Conservation (phyloP, 2,329 filamentous ascomycete genomes). For the Mycogone perniciosa region DNA sequence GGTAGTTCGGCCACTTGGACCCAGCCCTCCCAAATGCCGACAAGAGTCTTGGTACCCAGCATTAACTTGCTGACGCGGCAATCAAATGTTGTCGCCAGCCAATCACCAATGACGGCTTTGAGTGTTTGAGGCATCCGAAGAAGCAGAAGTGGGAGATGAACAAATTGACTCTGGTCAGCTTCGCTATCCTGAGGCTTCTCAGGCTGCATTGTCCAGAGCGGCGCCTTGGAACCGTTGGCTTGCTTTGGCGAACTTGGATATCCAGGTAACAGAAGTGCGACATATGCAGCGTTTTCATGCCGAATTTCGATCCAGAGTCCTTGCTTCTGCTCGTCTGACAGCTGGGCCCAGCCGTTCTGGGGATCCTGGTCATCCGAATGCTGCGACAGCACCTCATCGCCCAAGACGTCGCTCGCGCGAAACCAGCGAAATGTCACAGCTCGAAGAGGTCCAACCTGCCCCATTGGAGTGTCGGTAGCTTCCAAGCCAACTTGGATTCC, state of each 20-base stretch:
- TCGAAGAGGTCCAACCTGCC: slow-evolving; percentile 38
- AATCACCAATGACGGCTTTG: slow-evolving; percentile 43
- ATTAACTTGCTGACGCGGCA: slow-evolving; percentile 46
- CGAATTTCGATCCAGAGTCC: slow-evolving; percentile 42
- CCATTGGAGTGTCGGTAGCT: slow-evolving; percentile 33
- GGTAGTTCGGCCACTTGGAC: slow-evolving; percentile 33
- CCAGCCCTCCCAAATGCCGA: slow-evolving; percentile 47
- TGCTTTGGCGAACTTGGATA: slow-evolving; percentile 12
- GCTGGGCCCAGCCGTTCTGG: slow-evolving; percentile 11
- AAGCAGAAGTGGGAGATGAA: slow-evolving; percentile 46
- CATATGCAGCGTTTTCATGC: slow-evolving; percentile 48
- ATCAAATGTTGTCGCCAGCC: slow-evolving; percentile 49
- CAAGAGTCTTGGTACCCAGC: slow-evolving; percentile 45
- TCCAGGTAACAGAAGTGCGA: slow-evolving; percentile 44
- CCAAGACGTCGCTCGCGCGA: slow-evolving; percentile 25
- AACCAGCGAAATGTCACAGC: slow-evolving; percentile 45
- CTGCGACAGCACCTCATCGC: slow-evolving; percentile 20
- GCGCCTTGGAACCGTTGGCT: slow-evolving; percentile 1
- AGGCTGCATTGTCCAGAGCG: slow-evolving; percentile 18
- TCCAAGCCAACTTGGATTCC: slow-evolving; percentile 49
- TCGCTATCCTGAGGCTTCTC: slow-evolving; percentile 9
- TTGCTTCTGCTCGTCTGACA: slow-evolving; percentile 21
- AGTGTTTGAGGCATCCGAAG: slow-evolving; percentile 50
- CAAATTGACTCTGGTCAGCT: slow-evolving; percentile 28
- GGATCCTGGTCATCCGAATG: slow-evolving; percentile 14